Conservation (phyloP, 2,329 filamentous ascomycete genomes). For the Phialophora chinensis region DNA sequence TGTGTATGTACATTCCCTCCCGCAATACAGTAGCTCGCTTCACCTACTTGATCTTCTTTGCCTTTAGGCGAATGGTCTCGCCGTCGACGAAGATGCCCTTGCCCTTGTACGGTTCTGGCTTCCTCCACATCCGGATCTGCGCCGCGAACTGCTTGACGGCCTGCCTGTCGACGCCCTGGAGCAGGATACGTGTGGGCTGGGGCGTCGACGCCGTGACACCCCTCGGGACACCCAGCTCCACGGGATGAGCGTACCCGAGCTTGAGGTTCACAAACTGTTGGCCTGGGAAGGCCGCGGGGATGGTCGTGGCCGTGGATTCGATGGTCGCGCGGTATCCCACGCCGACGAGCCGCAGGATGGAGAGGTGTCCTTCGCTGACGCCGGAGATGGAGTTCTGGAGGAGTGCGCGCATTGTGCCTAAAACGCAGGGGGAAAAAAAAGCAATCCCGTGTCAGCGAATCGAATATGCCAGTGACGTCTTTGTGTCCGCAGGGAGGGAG, state of each 20-base stretch:
- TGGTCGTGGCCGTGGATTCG: conserved; percentile 73
- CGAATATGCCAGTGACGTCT: too few species aligned
- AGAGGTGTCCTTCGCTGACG: conserved; percentile 94
- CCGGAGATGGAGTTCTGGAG: conserved; percentile 89
- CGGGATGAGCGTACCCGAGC: conserved; percentile 94
- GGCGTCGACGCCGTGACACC: conserved; percentile 87
- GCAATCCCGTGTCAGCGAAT: not conserved
- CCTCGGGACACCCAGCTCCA: conserved; percentile 82
- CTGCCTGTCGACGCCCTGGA: conserved; percentile 87
- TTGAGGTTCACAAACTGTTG: conserved; percentile 92
- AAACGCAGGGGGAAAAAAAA: not conserved
- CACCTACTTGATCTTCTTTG: conserved; percentile 89
- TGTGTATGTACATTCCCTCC: not conserved
- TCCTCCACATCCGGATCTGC: conserved; percentile 83
- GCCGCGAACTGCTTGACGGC: conserved; percentile 91
- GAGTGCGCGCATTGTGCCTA: conserved; percentile 88
- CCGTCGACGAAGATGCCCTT: conserved; percentile 99
- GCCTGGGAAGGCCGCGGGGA: conserved; percentile 69
- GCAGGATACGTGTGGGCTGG: conserved; percentile 85
- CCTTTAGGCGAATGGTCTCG: conserved; percentile 97
- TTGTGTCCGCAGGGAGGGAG: too few species aligned
- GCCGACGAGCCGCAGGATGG: conserved; percentile 88
- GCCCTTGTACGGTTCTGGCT: conserved; percentile 97
- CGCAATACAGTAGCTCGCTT: not conserved
- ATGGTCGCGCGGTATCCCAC: conserved; percentile 93